A percentile compares a stretch with the other conserved stretches of the same genome.
These are phyloP conservation scores for Ceriops decandra DNA, from an alignment of 345 rosid species.

Conservation along the genomic window DNA sequence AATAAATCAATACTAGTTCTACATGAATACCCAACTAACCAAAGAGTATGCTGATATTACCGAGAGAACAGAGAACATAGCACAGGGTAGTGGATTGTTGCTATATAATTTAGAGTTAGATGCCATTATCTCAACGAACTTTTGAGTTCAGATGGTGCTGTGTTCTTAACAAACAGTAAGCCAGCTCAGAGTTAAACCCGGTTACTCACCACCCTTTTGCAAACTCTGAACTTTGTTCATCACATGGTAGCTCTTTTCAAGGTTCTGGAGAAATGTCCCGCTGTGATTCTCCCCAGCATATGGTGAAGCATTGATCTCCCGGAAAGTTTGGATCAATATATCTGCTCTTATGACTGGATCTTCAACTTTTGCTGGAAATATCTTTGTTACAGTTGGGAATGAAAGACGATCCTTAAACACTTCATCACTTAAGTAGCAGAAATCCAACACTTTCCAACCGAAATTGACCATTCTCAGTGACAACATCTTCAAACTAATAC, in stretches of 20 bases:
- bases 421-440: constrained; percentile 63
- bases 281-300: constrained; percentile 48
- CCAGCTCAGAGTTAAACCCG: background rate
- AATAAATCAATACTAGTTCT: background rate
- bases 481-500: constrained; percentile 65
- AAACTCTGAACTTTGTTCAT: constrained; percentile 57
- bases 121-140: background rate
- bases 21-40: background rate
- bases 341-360: constrained; percentile 88
- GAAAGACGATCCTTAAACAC: constrained; percentile 39
- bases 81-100: background rate
- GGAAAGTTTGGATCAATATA: constrained; percentile 69
- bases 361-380: constrained; percentile 82
- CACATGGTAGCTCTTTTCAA: constrained; percentile 58
- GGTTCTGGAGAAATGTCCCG: constrained; percentile 47
- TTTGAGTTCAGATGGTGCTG: background rate
- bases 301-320: constrained; percentile 64
- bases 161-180: background rate
- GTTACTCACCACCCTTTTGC: constrained; percentile 51
- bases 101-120: background rate
- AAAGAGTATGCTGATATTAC: background rate
- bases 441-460: constrained; percentile 76
- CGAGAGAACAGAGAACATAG: background rate
- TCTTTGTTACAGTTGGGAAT: constrained; percentile 55
- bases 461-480: constrained; percentile 58